These are phyloP conservation scores for Periconia macrospinosa DNA, from an alignment of 2,329 filamentous ascomycete genomes.

Conservation along the genomic window DNA sequence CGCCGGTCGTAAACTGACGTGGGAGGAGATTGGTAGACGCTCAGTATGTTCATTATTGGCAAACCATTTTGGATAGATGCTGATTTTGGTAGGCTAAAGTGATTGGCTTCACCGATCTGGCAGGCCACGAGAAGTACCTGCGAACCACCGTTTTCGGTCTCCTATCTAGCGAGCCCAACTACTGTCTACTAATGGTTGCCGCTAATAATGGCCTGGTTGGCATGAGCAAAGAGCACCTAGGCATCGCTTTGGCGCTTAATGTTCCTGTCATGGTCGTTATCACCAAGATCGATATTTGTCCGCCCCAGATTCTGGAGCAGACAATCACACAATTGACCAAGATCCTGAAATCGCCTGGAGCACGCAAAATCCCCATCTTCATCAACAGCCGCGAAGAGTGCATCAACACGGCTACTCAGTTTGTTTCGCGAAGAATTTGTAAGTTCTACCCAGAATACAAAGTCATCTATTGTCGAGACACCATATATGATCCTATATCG, in stretches of 20 bases:
- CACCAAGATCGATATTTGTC: slow-evolving; percentile 98
- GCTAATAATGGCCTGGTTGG: slow-evolving; percentile 96
- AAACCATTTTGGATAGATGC: background rate
- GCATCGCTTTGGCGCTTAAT: slow-evolving; percentile 90
- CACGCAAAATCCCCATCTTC: slow-evolving; percentile 93
- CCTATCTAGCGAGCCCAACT: slow-evolving; percentile 92
- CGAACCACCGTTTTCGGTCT: slow-evolving; percentile 96
- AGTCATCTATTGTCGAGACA: no score
- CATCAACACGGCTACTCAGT: slow-evolving; percentile 92
- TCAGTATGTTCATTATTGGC: slow-evolving; percentile 55
- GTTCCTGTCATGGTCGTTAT: slow-evolving; percentile 97
- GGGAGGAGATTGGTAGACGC: slow-evolving; percentile 95
- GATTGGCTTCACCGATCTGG: slow-evolving; percentile 93
- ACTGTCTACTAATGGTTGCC: slow-evolving; percentile 96
- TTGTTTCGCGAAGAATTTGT: slow-evolving; percentile 92
- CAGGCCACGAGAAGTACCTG: slow-evolving; percentile 92
- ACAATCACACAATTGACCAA: slow-evolving; percentile 89
- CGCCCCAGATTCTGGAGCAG: slow-evolving; percentile 90
- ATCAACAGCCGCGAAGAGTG: slow-evolving; percentile 90
- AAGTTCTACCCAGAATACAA: no score
- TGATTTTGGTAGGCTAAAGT: slow-evolving; percentile 69
- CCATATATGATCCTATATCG: no score
- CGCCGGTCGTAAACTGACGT: slow-evolving; percentile 84
- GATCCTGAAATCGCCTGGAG: slow-evolving; percentile 91
- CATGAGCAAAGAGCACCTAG: slow-evolving; percentile 98